Conservation (phyloP, 495 filamentous ascomycete genomes). For the Trichoderma reesei region DNA sequence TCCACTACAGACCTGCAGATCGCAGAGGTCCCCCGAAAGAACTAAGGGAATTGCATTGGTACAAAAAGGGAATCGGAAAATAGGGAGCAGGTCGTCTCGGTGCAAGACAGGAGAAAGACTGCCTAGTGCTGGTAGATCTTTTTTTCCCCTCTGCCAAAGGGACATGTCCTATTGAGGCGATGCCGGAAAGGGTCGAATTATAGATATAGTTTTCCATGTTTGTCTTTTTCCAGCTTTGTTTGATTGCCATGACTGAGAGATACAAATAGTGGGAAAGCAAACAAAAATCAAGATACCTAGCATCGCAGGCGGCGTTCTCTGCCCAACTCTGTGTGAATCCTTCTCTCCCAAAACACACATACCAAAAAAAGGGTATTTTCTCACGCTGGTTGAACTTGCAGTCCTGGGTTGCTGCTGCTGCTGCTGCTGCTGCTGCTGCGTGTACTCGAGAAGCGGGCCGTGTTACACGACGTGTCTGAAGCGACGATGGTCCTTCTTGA, state of each 20-base stretch:
- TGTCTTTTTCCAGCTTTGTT: no score
- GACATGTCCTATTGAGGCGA: no score
- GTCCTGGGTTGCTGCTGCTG: no score
- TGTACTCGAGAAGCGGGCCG: background rate
- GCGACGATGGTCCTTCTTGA: background rate
- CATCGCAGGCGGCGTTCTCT: slow-evolving; percentile 20
- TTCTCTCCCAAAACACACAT: background rate
- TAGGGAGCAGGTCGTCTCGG: slow-evolving; percentile 30
- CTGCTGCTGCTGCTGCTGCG: no score
- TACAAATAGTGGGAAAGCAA: no score
- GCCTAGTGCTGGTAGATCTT: no score
- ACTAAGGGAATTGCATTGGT: slow-evolving; percentile 14
- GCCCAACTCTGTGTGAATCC: background rate
- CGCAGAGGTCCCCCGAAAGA: slow-evolving; percentile 41
- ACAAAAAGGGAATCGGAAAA: slow-evolving; percentile 5
- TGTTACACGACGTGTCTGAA: background rate
- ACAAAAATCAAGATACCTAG: slow-evolving; percentile 18
- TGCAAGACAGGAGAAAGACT: no score
- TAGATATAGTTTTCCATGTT: no score
- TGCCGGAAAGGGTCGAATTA: no score
- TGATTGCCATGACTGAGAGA: no score
- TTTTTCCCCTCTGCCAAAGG: no score
- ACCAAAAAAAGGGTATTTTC: background rate
- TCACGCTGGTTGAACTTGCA: no score
- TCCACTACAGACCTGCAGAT: slow-evolving; percentile 32